These are phyloP conservation scores for Rosellinia necatrix DNA, from an alignment of 2,329 filamentous ascomycete genomes.

Conservation along the genomic window DNA sequence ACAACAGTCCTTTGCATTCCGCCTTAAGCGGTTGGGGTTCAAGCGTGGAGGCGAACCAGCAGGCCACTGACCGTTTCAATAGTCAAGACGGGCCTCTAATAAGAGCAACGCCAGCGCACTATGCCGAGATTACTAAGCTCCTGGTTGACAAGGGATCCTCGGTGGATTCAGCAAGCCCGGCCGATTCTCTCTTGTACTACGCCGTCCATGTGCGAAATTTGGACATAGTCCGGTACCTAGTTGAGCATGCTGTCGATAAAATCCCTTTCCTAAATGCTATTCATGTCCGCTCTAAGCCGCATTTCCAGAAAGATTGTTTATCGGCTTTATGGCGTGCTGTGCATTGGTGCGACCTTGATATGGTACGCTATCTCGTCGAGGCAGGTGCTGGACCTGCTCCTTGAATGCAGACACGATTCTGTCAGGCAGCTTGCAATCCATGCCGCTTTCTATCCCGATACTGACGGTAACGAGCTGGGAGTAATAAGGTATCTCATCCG, in stretches of 20 bases:
- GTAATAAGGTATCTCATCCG: background rate
- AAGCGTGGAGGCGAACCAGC: background rate
- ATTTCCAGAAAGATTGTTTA: too few species aligned
- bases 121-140: background rate
- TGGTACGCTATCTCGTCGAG: conserved; percentile 14
- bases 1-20: background rate
- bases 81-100: background rate
- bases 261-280: background rate
- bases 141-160: background rate
- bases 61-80: background rate
- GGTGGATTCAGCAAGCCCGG: background rate
- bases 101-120: background rate
- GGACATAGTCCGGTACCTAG: background rate
- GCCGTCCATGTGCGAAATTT: background rate
- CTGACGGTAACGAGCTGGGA: background rate
- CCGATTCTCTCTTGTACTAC: background rate
- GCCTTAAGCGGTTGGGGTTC: background rate
- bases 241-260: background rate
- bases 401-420: background rate
- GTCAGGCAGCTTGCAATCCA: background rate
- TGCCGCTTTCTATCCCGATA: background rate
- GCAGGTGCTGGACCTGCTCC: conserved; percentile 8
- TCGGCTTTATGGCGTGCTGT: background rate
- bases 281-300: background rate
- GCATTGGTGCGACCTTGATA: background rate